Conservation (phyloP, 176 grass and related monocot genomes). For the Otatea glauca region DNA sequence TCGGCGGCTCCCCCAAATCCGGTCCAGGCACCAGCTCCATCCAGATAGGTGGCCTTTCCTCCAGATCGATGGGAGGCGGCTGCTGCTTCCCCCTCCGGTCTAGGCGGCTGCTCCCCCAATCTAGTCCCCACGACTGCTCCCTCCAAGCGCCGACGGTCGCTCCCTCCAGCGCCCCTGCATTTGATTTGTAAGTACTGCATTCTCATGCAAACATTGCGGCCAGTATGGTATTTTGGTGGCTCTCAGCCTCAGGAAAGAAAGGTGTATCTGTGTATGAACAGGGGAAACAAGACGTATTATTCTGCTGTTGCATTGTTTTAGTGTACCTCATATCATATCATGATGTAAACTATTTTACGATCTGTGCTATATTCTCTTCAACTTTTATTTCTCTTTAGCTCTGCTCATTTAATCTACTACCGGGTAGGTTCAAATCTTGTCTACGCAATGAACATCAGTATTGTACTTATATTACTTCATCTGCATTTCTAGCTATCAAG, state of each 20-base stretch:
- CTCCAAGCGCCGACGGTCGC: no score
- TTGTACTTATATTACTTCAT: not conserved
- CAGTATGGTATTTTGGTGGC: no score
- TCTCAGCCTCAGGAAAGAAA: no score
- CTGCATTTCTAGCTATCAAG: conserved; percentile 1
- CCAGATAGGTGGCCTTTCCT: no score
- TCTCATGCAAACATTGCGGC: not conserved
- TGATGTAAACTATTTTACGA: conserved; percentile 3
- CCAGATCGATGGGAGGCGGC: no score
- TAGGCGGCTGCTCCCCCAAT: no score
- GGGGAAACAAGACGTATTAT: not conserved
- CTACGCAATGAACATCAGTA: not conserved
- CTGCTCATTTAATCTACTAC: conserved; percentile 15
- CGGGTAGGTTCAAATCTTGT: conserved; percentile 11
- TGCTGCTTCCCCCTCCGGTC: no score
- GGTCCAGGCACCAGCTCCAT: no score
- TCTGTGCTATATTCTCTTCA: not conserved
- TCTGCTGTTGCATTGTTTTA: conserved; percentile 25
- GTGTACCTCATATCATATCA: not conserved
- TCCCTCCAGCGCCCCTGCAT: no score
- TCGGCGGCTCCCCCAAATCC: no score
- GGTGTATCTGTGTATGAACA: not conserved
- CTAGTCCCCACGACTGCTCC: no score
- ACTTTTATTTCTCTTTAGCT: conserved; percentile 1
- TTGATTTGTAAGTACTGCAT: conserved; percentile 34